phyloP scores from a whole-genome alignment of 345 rosid genomes.

The Lenwebbia sp. region DNA sequence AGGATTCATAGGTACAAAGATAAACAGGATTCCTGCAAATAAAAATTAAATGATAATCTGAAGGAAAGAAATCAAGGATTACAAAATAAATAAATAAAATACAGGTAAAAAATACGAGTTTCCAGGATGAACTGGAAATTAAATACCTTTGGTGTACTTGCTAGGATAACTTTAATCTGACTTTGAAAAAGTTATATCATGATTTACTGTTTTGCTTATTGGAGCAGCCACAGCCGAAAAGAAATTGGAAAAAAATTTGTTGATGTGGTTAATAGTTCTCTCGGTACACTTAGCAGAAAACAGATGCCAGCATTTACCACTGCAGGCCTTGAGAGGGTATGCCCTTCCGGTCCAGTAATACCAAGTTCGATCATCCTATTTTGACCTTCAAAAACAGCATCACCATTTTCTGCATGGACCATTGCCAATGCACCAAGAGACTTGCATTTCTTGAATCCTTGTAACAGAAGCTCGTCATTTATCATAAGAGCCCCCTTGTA shows the following conservation, averaged over 20 bases:
- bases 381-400: conserved; percentile 95
- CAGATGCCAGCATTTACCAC: conserved; percentile 37
- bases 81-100: neutral
- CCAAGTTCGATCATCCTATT: conserved; percentile 85
- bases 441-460: conserved; percentile 81
- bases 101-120: neutral
- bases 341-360: conserved; percentile 96
- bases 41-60: neutral
- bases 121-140: neutral
- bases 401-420: conserved; percentile 99
- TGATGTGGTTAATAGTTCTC: neutral
- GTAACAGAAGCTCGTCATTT: conserved; percentile 70
- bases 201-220: neutral
- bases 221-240: neutral
- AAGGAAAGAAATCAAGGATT: neutral
- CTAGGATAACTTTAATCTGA: neutral
- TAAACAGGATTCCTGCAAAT: neutral
- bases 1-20: neutral
- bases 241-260: neutral
- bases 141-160: neutral
- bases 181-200: neutral
- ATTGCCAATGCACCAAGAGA: conserved; percentile 94
- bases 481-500: conserved; percentile 85
- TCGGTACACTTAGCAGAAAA: neutral
- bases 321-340: conserved; percentile 89